Evolutionary conservation across 2,329 filamentous ascomycete species (phyloP).

Genomic region (Zalaria sp.): DNA sequence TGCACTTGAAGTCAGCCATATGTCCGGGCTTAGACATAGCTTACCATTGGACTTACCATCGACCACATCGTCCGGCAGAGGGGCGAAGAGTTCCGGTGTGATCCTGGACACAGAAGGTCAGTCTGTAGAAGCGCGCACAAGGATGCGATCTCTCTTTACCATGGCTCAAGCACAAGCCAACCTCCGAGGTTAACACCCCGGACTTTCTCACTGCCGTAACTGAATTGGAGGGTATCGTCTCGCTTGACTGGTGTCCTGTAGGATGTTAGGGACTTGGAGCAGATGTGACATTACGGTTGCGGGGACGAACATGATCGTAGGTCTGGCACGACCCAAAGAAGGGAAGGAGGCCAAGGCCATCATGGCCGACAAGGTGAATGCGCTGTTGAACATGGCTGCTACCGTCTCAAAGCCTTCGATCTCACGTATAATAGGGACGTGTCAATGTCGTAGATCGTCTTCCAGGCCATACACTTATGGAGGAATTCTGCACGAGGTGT

Average conservation of each 20-base stretch:
- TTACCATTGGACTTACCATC: constrained; percentile 26
- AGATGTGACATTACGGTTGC: neutral
- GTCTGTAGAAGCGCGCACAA: constrained; percentile 11
- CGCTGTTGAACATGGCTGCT: constrained; percentile 1
- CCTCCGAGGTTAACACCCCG: constrained; percentile 53
- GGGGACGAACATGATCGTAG: neutral
- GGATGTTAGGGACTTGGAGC: neutral
- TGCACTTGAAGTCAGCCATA: constrained; percentile 1
- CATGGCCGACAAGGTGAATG: constrained; percentile 4
- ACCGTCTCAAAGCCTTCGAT: neutral
- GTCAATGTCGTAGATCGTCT: neutral
- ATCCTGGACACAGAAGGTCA: constrained; percentile 26
- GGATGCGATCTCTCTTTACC: neutral
- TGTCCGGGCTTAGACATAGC: neutral
- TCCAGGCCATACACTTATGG: neutral
- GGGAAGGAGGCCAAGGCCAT: constrained; percentile 3
- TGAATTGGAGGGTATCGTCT: constrained; percentile 26
- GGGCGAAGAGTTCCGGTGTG: constrained; percentile 45
- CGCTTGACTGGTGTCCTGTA: constrained; percentile 4
- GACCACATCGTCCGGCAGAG: constrained; percentile 30
- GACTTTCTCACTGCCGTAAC: constrained; percentile 40
- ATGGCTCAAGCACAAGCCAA: constrained; percentile 48
- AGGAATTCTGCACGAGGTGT: no score
- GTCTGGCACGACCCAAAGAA: constrained; percentile 1
- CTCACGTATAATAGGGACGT: neutral